Percentiles rank a stretch among this genome's conserved stretches.
phyloP scores from a whole-genome alignment of 2,329 filamentous ascomycete species.

The Penicillium sp. region DNA sequence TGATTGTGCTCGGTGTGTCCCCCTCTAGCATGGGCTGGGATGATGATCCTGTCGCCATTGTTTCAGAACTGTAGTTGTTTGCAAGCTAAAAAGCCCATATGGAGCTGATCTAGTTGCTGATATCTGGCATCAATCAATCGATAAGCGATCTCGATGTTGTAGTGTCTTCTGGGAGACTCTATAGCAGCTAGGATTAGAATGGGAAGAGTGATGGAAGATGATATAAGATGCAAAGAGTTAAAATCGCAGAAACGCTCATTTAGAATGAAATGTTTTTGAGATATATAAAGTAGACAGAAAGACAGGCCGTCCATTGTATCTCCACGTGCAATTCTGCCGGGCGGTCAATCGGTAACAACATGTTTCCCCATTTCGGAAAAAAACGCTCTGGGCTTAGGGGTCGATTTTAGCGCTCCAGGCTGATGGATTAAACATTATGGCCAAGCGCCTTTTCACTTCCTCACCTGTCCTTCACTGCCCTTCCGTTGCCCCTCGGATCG shows the following conservation, averaged over 20 bases:
- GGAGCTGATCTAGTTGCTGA: conserved; percentile 5
- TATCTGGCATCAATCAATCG: conserved; percentile 12
- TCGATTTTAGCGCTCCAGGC: conserved; percentile 14
- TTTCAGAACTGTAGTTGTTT: background rate
- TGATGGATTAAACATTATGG: conserved; percentile 37
- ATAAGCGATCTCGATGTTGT: background rate
- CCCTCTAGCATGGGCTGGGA: background rate
- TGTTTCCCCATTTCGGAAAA: conserved; percentile 13
- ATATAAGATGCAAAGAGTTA: background rate
- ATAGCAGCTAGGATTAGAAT: background rate
- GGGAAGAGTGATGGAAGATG: background rate
- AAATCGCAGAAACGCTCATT: background rate
- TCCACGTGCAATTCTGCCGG: conserved; percentile 19
- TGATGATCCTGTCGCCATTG: conserved; percentile 10
- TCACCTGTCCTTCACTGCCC: conserved; percentile 26
- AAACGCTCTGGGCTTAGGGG: conserved; percentile 17
- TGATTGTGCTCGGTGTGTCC: conserved; percentile 21
- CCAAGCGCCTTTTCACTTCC: conserved; percentile 34
- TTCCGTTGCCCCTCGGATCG: conserved; percentile 22
- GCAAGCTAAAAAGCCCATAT: background rate
- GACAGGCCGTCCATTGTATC: background rate
- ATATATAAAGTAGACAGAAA: background rate
- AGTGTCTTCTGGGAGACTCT: background rate
- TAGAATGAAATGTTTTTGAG: background rate
- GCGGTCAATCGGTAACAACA: conserved; percentile 16